Percentiles rank a stretch among this genome's conserved stretches.
Evolutionary conservation across 768 basidiomycete genomes (phyloP).

Genomic region (Mycena crocata): DNA sequence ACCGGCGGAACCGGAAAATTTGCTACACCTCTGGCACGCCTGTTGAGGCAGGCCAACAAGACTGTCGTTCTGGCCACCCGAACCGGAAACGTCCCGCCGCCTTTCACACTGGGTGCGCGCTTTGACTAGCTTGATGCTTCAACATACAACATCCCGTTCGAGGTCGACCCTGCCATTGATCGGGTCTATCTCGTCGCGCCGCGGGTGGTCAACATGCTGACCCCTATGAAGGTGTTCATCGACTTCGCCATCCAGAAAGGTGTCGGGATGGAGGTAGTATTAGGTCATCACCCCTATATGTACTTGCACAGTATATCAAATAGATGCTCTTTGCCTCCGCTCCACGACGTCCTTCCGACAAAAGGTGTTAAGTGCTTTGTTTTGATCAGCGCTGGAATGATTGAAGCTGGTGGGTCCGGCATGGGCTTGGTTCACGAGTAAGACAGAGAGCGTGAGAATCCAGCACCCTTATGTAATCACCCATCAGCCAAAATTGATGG

Average conservation of each 20-base stretch:
- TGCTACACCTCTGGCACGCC: neutral
- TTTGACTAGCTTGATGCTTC: neutral
- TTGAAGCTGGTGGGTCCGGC: neutral
- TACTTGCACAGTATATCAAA: too few species aligned
- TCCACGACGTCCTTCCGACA: too few species aligned
- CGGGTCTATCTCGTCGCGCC: neutral
- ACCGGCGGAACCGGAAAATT: neutral
- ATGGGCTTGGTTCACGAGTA: neutral
- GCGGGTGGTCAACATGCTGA: neutral
- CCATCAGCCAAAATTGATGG: neutral
- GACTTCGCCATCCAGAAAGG: neutral
- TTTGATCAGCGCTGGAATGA: neutral
- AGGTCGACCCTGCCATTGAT: neutral
- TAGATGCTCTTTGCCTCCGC: too few species aligned
- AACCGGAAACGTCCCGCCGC: neutral
- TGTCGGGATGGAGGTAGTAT: too few species aligned
- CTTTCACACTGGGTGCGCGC: neutral
- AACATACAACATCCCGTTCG: neutral
- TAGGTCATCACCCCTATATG: too few species aligned
- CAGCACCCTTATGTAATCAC: constrained; percentile 1
- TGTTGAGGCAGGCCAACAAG: neutral
- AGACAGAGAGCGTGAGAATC: neutral
- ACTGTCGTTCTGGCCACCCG: neutral
- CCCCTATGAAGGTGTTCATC: neutral
- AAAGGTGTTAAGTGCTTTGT: neutral